A percentile compares a stretch with the other conserved stretches of the same genome.
Conservation (phyloP, 345 rosid species). For the Eucalyptus regnans region DNA sequence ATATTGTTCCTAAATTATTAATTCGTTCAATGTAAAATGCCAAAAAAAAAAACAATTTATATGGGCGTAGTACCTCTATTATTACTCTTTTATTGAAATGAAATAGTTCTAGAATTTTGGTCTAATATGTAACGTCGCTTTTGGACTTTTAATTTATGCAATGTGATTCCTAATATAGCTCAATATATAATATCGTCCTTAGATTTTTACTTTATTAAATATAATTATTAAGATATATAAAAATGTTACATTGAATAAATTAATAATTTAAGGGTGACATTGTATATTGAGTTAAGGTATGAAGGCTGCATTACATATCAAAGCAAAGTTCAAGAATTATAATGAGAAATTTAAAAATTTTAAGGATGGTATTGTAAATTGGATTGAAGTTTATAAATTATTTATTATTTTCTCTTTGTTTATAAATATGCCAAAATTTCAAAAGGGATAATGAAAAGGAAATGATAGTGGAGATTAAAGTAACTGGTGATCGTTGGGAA, state of each 20-base stretch:
- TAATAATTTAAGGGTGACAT: neutral
- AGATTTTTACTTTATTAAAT: neutral
- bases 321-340: neutral
- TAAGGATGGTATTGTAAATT: neutral
- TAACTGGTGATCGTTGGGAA: neutral
- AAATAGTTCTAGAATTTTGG: neutral
- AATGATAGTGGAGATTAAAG: neutral
- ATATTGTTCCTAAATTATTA: neutral
- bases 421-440: neutral
- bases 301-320: accelerated
- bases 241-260: neutral
- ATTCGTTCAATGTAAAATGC: neutral
- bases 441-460: neutral
- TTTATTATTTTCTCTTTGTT: neutral
- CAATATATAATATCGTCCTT: neutral
- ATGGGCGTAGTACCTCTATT: too few relatives aligned
- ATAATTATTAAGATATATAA: neutral
- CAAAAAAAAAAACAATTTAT: neutral
- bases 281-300: neutral
- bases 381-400: neutral
- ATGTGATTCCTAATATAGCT: neutral
- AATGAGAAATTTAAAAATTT: neutral
- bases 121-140: accelerated
- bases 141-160: neutral
- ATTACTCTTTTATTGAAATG: too few relatives aligned